Percentiles rank a stretch among this genome's conserved stretches.
Evolutionary conservation across 306 rosid genomes (phyloP).

Genomic region (Vachellia pachyceras): DNA sequence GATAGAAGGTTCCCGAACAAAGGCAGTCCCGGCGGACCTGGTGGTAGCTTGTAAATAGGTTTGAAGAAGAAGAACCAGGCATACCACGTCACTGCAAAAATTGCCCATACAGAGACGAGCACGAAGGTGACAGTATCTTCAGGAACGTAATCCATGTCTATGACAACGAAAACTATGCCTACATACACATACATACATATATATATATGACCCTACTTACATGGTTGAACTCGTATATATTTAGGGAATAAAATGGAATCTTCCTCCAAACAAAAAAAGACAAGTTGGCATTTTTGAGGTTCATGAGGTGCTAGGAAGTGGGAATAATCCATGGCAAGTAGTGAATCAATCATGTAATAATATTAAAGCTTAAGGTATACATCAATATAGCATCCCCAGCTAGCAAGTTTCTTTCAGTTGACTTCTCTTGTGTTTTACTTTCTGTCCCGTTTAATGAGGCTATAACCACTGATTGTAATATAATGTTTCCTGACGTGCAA

Average conservation of each 20-base stretch:
- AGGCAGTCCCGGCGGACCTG: slow-evolving; percentile 72
- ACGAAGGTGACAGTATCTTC: neutral
- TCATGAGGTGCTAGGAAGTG: neutral
- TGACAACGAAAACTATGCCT: neutral
- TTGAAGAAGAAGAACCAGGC: slow-evolving; percentile 34
- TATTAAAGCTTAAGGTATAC: neutral
- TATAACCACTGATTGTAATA: too few species aligned
- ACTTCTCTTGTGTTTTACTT: too few species aligned
- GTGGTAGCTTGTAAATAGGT: slow-evolving; percentile 48
- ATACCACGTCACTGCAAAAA: slow-evolving; percentile 18
- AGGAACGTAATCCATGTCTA: neutral
- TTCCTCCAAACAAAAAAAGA: neutral
- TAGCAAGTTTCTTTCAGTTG: neutral
- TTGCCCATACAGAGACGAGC: slow-evolving; percentile 14
- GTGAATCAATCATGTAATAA: neutral
- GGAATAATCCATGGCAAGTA: neutral
- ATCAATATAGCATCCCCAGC: neutral
- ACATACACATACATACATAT: too few species aligned
- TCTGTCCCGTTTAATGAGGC: too few species aligned
- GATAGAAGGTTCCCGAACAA: slow-evolving; percentile 70
- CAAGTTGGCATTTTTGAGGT: neutral
- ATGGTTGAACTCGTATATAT: neutral
- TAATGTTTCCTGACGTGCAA: too few species aligned
- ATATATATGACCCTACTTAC: neutral
- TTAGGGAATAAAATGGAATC: neutral